Conservation (phyloP, 148 eudicot species). For the Rhododendron henanense region DNA sequence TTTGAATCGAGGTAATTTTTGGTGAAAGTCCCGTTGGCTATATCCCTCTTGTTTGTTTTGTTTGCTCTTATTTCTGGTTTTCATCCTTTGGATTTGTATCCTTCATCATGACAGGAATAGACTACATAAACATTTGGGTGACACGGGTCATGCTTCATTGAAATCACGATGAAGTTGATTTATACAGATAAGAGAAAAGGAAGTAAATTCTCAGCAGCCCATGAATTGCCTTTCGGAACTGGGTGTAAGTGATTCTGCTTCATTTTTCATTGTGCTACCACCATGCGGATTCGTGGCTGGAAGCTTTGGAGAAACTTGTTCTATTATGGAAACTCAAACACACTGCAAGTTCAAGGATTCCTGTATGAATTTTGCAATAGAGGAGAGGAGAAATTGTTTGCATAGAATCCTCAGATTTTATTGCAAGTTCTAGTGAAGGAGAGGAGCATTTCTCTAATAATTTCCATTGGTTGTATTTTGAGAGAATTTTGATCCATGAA, state of each 20-base stretch:
- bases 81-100: neutral
- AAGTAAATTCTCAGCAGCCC: conserved; percentile 6
- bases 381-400: neutral
- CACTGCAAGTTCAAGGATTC: neutral
- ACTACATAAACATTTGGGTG: conserved; percentile 80
- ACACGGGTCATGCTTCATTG: conserved; percentile 74
- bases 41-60: neutral
- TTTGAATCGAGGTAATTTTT: conserved; percentile 76
- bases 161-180: conserved; percentile 47
- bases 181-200: neutral
- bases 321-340: neutral
- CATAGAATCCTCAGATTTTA: neutral
- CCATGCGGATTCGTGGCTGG: neutral
- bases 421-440: neutral
- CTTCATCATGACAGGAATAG: conserved; percentile 48
- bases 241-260: neutral
- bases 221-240: neutral
- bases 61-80: conserved; percentile 3
- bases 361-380: neutral
- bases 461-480: conserved; percentile 9
- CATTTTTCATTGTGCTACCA: neutral
- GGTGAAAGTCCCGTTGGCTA: neutral
- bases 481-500: neutral
- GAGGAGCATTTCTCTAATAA: neutral
- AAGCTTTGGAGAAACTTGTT: neutral